Conservation (phyloP, 2,329 filamentous ascomycete species). For the Penicillium palitans region DNA sequence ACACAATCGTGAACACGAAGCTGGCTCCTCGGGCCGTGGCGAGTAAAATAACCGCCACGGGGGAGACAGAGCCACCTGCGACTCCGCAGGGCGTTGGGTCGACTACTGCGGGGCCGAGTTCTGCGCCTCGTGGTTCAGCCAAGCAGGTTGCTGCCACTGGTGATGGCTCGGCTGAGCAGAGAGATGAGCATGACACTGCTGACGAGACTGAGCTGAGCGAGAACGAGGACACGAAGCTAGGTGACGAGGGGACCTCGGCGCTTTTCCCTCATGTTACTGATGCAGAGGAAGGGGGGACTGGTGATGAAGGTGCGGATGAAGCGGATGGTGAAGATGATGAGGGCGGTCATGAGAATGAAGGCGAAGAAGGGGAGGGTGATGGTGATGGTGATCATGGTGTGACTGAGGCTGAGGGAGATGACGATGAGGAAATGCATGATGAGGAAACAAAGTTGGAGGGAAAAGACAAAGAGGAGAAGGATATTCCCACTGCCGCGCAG, state of each 20-base stretch:
- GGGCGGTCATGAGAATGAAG: conserved; percentile 19
- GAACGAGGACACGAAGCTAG: conserved; percentile 45
- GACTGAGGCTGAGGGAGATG: conserved; percentile 15
- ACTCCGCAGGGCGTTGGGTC: conserved; percentile 13
- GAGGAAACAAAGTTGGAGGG: conserved; percentile 16
- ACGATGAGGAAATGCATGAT: conserved; percentile 22
- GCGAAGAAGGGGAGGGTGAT: conserved; percentile 15
- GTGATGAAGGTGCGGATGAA: conserved; percentile 19
- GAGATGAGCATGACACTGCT: conserved; percentile 58
- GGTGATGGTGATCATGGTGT: conserved; percentile 22
- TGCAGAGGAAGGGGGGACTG: conserved; percentile 25
- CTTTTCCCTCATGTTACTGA: conserved; percentile 21
- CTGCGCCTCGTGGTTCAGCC: conserved; percentile 33
- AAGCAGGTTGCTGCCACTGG: conserved; percentile 10
- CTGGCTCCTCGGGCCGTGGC: conserved; percentile 32
- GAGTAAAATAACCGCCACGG: conserved; percentile 24
- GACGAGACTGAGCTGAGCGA: conserved; percentile 71
- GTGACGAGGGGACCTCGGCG: conserved; percentile 26
- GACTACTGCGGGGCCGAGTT: conserved; percentile 47
- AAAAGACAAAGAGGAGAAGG: conserved; percentile 3
- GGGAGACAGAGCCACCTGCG: conserved; percentile 26
- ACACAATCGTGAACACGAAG: conserved; percentile 53
- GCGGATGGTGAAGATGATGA: conserved; percentile 17
- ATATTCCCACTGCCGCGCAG: background rate
- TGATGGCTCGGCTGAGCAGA: conserved; percentile 3